Evolutionary conservation across 2,329 filamentous ascomycete genomes (phyloP), one percentile per base, ranked within the genome.

Genomic region (Nectriaceae sp.): DNA sequence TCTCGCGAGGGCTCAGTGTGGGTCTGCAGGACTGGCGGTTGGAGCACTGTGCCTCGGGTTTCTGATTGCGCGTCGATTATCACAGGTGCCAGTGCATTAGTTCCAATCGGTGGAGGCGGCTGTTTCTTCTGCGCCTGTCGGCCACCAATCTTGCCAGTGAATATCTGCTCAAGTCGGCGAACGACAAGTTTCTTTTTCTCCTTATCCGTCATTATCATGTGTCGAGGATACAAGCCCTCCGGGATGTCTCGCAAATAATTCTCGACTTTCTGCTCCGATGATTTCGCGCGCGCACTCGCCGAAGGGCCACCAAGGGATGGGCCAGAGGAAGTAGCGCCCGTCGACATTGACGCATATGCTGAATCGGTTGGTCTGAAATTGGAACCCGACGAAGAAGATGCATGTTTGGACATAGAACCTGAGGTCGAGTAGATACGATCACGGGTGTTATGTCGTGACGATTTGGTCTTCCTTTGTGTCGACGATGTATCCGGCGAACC

Each of bases 131-230:
- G 60, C 26, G 56, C 40, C 69, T 75, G 64, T 62, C 73, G 68
- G 4, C 72, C 72, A 4, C 66, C 68, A 16, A 78, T 75, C 61
- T 86, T 88, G 3, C 90, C 90, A 0, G 89, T 90, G 53, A 94
- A 95, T 2, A 95, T 76, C 54, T 92, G 88, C 61, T 95, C 90
- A 5, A 95, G 67, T 2, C 88, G 80, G 45, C 83, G 79, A 3
- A 93, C 90, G 0, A 93, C 86, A 18, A 91, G 63, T 63, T 85
- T 90, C 72, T 89, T 90, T 71, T 83, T 90, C 5, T 87, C 80
- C 55, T 82, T 85, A 13, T 93, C 89, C 0, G 84, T 84, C 79
- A 91, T 82, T 1, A 73, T 65, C 20, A 77, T 73, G 37, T 79
- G 76, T 11, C 79, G 78, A 0, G 87, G 86, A 31, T 89, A 75